phyloP scores from a whole-genome alignment of 2,329 filamentous ascomycete species.

The Celoporthe dispersa region DNA sequence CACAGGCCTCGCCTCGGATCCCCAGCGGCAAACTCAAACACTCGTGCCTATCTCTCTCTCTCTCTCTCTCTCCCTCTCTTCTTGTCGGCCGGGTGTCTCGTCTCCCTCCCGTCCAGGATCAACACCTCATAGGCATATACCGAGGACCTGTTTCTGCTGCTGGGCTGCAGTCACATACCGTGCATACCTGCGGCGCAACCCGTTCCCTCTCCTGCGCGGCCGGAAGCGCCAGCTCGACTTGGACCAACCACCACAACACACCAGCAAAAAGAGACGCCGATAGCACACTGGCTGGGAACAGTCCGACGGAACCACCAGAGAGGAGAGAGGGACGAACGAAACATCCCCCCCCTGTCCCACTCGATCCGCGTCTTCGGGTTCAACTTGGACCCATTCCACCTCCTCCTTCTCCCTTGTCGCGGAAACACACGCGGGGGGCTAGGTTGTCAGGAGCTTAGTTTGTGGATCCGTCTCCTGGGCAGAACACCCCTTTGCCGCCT shows the following conservation, averaged over 20 bases:
- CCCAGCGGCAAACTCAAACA: background rate
- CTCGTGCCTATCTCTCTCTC: no score
- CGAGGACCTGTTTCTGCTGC: no score
- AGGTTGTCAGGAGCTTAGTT: constrained; percentile 22
- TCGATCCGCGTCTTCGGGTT: constrained; percentile 35
- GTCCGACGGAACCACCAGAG: background rate
- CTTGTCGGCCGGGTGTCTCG: no score
- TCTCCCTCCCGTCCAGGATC: no score
- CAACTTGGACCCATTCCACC: constrained; percentile 30
- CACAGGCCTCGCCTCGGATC: background rate
- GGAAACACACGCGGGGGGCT: constrained; percentile 20
- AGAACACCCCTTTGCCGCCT: constrained; percentile 26
- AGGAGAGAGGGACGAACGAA: constrained; percentile 16
- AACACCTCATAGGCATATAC: no score
- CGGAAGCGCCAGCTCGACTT: background rate
- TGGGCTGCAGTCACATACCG: no score
- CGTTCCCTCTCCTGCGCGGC: no score
- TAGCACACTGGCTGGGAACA: background rate
- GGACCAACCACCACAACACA: background rate
- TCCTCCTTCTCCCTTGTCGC: constrained; percentile 30
- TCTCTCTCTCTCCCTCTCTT: no score
- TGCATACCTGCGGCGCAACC: no score
- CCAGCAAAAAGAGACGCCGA: background rate
- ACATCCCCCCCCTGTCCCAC: constrained; percentile 31
- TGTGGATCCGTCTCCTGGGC: constrained; percentile 13